Evolutionary conservation across 2,329 filamentous ascomycete genomes (phyloP).

Genomic region (Exophiala alcalophila): DNA sequence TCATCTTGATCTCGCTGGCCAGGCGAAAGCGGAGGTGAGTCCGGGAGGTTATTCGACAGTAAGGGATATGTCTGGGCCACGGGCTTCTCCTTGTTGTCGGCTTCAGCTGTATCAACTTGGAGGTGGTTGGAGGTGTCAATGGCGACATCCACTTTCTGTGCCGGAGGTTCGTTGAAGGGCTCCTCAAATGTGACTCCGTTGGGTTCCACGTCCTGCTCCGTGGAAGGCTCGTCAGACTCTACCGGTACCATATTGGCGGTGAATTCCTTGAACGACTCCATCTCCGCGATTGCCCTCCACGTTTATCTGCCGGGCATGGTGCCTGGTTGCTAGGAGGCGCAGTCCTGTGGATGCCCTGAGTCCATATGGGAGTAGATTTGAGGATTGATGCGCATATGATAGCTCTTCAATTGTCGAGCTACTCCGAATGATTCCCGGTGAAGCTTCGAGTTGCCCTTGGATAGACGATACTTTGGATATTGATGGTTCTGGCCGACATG

Average conservation of each 20-base stretch:
- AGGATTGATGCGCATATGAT: no score
- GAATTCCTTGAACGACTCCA: slow-evolving; percentile 27
- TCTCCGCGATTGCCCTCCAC: background rate
- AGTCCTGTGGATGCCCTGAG: no score
- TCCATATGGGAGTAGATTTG: no score
- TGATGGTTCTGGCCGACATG: no score
- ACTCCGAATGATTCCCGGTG: no score
- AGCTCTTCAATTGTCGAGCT: no score
- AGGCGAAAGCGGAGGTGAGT: slow-evolving; percentile 34
- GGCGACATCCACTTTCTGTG: background rate
- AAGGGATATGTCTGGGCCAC: slow-evolving; percentile 22
- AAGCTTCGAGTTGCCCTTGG: no score
- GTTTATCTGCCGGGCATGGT: no score
- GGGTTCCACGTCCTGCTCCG: slow-evolving; percentile 17
- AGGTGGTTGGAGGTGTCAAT: slow-evolving; percentile 2
- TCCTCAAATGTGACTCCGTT: slow-evolving; percentile 1
- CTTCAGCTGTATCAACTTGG: slow-evolving; percentile 13
- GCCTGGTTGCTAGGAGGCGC: no score
- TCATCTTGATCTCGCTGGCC: slow-evolving; percentile 37
- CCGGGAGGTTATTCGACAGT: slow-evolving; percentile 34
- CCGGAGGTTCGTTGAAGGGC: background rate
- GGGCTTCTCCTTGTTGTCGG: slow-evolving; percentile 12
- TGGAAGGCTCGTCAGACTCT: slow-evolving; percentile 32
- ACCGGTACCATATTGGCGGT: slow-evolving; percentile 10
- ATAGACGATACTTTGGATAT: no score